Percentiles rank a stretch among this genome's conserved stretches.
These are phyloP conservation scores for Yarrowia porcina DNA, from an alignment of 805 yeast genomes.

Conservation along the genomic window DNA sequence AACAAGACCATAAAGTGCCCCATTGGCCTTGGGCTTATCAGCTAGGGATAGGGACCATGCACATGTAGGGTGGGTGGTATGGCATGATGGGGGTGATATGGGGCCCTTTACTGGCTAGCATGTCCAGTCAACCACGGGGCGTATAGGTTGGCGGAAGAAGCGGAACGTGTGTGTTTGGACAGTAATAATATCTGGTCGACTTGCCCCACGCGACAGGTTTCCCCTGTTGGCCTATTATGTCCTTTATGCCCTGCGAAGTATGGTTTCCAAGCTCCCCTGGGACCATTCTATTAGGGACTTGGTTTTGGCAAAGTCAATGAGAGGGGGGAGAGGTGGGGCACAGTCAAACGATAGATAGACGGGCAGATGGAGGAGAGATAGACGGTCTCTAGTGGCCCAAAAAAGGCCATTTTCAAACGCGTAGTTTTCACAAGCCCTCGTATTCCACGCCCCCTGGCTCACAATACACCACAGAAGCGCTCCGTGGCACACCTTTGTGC, in stretches of 20 bases:
- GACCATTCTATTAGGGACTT: not conserved
- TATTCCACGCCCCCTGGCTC: not conserved
- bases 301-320: not conserved
- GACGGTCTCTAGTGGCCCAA: not conserved
- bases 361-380: not conserved
- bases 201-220: slow-evolving; percentile 14
- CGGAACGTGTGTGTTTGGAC: not conserved
- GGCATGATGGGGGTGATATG: not conserved
- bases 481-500: slow-evolving; percentile 7
- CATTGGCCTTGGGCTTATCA: slow-evolving; percentile 10
- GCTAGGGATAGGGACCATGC: not conserved
- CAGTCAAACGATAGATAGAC: not conserved
- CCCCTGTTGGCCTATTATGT: not conserved
- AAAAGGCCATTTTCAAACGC: not conserved
- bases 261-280: slow-evolving; percentile 4
- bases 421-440: not conserved
- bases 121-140: too few species aligned
- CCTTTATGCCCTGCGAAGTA: not conserved
- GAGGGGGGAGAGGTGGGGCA: not conserved
- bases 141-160: not conserved
- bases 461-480: slow-evolving; percentile 2
- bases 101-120: not conserved
- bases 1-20: too few species aligned
- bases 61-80: not conserved
- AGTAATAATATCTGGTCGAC: not conserved